Conservation (phyloP, 208 protist genomes). For the Acanthamoeba divionensis region DNA sequence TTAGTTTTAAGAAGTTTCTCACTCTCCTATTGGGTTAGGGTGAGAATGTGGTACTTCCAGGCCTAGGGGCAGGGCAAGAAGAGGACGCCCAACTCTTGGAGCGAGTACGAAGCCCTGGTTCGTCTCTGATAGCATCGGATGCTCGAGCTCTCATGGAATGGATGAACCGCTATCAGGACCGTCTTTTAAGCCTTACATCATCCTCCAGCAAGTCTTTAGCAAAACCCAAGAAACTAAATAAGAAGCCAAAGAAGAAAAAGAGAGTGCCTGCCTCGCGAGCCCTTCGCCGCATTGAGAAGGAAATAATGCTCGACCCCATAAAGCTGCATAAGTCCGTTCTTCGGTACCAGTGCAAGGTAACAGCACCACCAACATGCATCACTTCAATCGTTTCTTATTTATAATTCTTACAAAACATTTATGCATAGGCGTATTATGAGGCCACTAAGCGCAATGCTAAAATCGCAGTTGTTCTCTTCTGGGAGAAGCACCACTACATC, state of each 20-base stretch:
- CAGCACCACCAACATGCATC: background rate
- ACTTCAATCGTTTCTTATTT: background rate
- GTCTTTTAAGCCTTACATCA: background rate
- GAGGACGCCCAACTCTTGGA: no score
- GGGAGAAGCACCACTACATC: background rate
- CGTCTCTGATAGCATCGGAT: background rate
- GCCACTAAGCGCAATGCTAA: no score
- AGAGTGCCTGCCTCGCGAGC: no score
- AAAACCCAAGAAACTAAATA: background rate
- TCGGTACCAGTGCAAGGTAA: background rate
- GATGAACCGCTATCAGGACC: background rate
- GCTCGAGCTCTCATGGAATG: background rate
- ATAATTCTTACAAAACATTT: background rate
- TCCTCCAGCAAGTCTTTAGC: background rate
- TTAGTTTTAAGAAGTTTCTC: no score
- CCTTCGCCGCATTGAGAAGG: constrained; percentile 28
- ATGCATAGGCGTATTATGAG: background rate
- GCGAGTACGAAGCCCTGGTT: background rate
- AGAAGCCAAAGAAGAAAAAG: background rate
- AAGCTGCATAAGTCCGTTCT: background rate
- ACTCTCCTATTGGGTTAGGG: no score
- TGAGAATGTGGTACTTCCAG: no score
- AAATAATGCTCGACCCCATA: constrained; percentile 46
- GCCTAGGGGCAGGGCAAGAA: no score
- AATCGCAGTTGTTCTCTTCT: constrained; percentile 24